A percentile compares a stretch with the other conserved stretches of the same genome.
phyloP scores from a whole-genome alignment of 2,329 filamentous ascomycete genomes.

The Emmonsiellopsis sp. region DNA sequence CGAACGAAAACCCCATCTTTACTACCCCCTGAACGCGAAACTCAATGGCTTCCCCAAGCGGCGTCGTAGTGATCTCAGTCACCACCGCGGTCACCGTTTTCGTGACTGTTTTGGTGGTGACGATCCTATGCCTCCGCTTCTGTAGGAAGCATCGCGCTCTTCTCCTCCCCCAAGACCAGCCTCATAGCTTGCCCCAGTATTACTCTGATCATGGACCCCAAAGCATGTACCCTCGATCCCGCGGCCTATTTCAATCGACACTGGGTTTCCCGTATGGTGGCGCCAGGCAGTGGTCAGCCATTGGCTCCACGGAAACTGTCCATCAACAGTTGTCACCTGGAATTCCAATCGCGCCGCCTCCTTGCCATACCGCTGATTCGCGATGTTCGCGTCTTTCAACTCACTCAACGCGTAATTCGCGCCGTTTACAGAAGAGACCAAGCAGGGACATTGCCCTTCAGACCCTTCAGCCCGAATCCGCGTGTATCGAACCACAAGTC shows the following conservation, averaged over 20 bases:
- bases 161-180: not conserved
- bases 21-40: not conserved
- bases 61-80: not conserved
- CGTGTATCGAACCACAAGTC: not conserved
- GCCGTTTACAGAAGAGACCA: not conserved
- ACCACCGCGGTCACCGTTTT: not conserved
- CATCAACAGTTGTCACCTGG: not conserved
- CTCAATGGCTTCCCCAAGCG: conserved; percentile 1
- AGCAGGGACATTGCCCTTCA: not conserved
- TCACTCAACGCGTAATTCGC: not conserved
- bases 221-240: not conserved
- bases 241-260: conserved; percentile 1
- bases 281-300: conserved; percentile 1
- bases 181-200: not conserved
- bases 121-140: not conserved
- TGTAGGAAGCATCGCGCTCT: not conserved
- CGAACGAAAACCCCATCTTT: not conserved
- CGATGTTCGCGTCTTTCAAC: not conserved
- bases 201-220: not conserved
- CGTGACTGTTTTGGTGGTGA: not conserved
- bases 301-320: not conserved
- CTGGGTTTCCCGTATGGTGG: not conserved
- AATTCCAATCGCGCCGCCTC: not conserved
- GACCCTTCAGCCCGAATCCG: not conserved
- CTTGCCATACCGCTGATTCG: not conserved